Conservation (phyloP, 257 asterid genomes). For the Salvia rosmarinus region DNA sequence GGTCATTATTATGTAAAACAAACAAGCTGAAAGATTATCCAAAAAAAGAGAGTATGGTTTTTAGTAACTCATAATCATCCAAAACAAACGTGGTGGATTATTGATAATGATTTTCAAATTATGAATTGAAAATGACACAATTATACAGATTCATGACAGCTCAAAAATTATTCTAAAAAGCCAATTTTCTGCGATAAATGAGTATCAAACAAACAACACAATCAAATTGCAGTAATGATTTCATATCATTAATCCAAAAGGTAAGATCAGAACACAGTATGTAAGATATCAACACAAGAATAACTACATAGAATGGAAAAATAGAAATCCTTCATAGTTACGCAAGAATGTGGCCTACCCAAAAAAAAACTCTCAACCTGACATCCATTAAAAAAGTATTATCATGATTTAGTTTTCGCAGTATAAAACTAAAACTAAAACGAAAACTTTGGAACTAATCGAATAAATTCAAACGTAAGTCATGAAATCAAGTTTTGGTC, state of each 20-base stretch:
- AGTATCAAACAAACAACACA: background rate
- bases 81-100: background rate
- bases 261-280: background rate
- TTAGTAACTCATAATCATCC: background rate
- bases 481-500: constrained; percentile 8
- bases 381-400: background rate
- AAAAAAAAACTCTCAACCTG: background rate
- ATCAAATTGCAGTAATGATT: background rate
- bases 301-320: background rate
- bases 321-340: background rate
- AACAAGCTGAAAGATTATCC: background rate
- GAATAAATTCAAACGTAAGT: background rate
- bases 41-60: background rate
- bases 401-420: background rate
- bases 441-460: background rate
- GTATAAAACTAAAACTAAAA: background rate
- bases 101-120: background rate
- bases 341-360: background rate
- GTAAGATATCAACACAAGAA: background rate
- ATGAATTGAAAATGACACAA: background rate
- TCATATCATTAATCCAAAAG: background rate
- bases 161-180: background rate
- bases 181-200: background rate
- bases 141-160: background rate
- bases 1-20: background rate